These are phyloP conservation scores for Orbilia brochopaga DNA, from an alignment of 2,329 filamentous ascomycete genomes.

Conservation along the genomic window DNA sequence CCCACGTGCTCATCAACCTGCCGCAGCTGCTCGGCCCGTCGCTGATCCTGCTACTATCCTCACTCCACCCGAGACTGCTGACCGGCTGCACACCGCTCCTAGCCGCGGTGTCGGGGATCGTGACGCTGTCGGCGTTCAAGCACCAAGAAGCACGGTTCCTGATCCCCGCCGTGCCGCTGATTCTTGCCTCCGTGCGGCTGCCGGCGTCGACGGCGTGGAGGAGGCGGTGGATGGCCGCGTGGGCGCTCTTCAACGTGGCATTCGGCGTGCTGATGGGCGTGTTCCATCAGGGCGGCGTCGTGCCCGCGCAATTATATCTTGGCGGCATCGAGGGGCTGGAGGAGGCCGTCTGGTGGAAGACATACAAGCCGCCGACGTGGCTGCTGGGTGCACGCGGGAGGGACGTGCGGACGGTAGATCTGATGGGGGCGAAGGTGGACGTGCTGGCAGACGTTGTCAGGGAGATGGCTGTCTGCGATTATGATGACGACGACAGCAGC, in stretches of 20 bases:
- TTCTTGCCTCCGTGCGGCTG: constrained; percentile 61
- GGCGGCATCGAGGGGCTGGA: constrained; percentile 56
- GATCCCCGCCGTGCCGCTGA: constrained; percentile 62
- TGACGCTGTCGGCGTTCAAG: constrained; percentile 52
- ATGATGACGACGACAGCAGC: neutral
- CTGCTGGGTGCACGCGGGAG: constrained; percentile 59
- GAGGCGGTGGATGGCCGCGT: constrained; percentile 59
- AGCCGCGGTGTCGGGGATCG: constrained; percentile 53
- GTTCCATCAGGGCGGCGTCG: constrained; percentile 64
- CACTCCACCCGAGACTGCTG: constrained; percentile 23
- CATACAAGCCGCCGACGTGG: constrained; percentile 64
- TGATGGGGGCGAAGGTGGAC: constrained; percentile 61
- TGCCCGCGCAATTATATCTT: constrained; percentile 62
- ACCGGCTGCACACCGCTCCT: constrained; percentile 43
- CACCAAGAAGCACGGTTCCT: constrained; percentile 65
- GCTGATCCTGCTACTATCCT: constrained; percentile 59
- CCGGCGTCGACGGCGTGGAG: constrained; percentile 56
- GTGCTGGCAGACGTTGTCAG: constrained; percentile 59
- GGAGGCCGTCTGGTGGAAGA: constrained; percentile 65
- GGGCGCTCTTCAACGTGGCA: constrained; percentile 62
- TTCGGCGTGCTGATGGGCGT: constrained; percentile 63
- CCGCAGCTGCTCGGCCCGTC: constrained; percentile 64
- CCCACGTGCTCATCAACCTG: constrained; percentile 63
- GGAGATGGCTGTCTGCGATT: constrained; percentile 46
- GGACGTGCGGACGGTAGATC: constrained; percentile 57